phyloP scores from a whole-genome alignment of 345 rosid genomes.

The Punica granatum region DNA sequence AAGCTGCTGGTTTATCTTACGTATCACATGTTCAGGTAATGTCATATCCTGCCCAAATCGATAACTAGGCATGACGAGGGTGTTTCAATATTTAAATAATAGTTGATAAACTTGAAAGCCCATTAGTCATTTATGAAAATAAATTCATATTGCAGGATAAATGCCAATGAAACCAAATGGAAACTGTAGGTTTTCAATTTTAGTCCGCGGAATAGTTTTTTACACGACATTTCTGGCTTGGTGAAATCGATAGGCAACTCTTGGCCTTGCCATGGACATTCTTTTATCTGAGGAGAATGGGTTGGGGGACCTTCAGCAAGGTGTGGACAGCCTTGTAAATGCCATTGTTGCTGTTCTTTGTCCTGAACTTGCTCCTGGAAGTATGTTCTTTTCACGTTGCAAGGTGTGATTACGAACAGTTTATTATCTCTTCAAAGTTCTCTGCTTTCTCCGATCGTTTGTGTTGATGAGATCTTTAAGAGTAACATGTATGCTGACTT shows the following conservation, averaged over 20 bases:
- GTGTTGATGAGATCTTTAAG: not conserved
- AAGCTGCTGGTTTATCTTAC: conserved; percentile 94
- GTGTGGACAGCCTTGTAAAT: conserved; percentile 90
- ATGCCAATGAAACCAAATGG: not conserved
- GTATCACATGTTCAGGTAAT: conserved; percentile 96
- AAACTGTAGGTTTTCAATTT: not conserved
- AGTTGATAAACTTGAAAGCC: not conserved
- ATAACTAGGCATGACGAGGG: not conserved
- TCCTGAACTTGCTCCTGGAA: conserved; percentile 97
- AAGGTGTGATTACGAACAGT: conserved; percentile 40
- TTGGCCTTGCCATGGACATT: conserved; percentile 90
- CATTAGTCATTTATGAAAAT: no score
- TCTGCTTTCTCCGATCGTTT: not conserved
- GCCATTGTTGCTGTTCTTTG: conserved; percentile 97
- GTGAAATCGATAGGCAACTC: conserved; percentile 50
- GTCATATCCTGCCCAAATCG: not conserved
- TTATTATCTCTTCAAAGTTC: not conserved
- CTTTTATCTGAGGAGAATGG: conserved; percentile 91
- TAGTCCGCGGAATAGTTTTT: not conserved
- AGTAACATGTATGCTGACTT: not conserved
- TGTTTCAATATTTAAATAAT: not conserved
- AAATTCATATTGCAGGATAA: not conserved
- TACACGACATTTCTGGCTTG: conserved; percentile 2
- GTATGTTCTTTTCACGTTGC: conserved; percentile 97
- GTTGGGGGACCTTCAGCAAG: conserved; percentile 80